phyloP scores from a whole-genome alignment of 345 rosid species.

The Syzygium aqueum region DNA sequence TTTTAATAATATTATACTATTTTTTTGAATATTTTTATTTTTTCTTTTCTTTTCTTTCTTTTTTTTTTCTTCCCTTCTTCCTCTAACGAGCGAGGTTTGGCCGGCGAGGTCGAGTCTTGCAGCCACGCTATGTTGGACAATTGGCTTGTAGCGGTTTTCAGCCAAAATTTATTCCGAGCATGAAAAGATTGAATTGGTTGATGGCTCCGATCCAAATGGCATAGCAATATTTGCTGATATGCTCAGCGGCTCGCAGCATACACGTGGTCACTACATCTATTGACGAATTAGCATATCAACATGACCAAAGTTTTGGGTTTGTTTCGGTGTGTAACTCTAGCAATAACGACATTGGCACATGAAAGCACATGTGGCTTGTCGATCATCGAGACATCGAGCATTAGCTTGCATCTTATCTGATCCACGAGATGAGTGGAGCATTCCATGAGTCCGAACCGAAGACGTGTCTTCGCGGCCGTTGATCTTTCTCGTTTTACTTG shows the following conservation, averaged over 20 bases:
- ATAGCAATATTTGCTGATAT: neutral
- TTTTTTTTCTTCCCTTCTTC: too few species aligned
- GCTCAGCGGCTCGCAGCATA: neutral
- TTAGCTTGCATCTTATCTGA: neutral
- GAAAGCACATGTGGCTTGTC: neutral
- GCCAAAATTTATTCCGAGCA: neutral
- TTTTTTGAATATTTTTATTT: too few species aligned
- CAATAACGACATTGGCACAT: accelerated
- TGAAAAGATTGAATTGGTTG: neutral
- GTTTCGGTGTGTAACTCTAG: neutral
- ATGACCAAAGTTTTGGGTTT: neutral
- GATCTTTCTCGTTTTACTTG: neutral
- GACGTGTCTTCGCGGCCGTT: neutral
- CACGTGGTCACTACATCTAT: neutral
- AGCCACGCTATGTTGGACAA: too few species aligned
- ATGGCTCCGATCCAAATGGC: neutral
- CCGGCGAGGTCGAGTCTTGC: too few species aligned
- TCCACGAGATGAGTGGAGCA: neutral
- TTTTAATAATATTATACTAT: too few species aligned
- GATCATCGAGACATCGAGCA: neutral
- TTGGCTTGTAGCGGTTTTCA: too few species aligned
- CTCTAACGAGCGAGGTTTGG: too few species aligned
- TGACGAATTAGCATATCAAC: neutral
- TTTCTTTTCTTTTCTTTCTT: too few species aligned
- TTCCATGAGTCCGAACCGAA: neutral